Evolutionary conservation across 164 flowering plant genomes (phyloP).

Genomic region (Piper longum): DNA sequence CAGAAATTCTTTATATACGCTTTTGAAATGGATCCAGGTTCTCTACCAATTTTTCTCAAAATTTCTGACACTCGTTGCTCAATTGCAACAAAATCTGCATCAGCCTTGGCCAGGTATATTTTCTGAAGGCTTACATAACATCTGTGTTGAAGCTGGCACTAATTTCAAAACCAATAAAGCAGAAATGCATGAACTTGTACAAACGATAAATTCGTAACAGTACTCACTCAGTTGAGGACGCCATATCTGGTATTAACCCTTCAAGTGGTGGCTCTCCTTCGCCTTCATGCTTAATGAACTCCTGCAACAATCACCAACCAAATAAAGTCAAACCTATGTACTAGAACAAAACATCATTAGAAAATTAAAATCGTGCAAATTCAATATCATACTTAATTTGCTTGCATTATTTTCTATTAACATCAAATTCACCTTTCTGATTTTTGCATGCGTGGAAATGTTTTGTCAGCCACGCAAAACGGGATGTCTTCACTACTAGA

Average conservation of each 20-base stretch:
- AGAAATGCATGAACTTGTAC: background rate
- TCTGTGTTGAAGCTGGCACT: constrained; percentile 29
- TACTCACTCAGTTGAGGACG: constrained; percentile 94
- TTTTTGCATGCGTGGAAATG: too few species aligned
- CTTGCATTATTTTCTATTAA: too few species aligned
- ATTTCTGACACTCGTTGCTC: constrained; percentile 55
- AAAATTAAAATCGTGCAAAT: background rate
- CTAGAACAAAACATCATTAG: background rate
- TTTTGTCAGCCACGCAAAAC: too few species aligned
- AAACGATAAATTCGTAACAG: constrained; percentile 2
- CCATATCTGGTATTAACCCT: constrained; percentile 97
- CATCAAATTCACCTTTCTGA: too few species aligned
- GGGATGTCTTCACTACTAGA: too few species aligned
- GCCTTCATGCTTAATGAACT: constrained; percentile 84
- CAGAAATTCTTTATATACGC: constrained; percentile 63
- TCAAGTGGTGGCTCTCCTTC: constrained; percentile 91
- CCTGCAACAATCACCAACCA: constrained; percentile 26
- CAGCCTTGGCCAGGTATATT: constrained; percentile 91
- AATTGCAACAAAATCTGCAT: constrained; percentile 62
- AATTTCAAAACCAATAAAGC: constrained; percentile 4
- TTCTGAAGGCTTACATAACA: constrained; percentile 79
- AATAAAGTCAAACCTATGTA: background rate
- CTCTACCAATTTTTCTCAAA: constrained; percentile 73
- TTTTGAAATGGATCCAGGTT: constrained; percentile 55
- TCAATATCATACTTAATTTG: too few species aligned